Evolutionary conservation across 2,329 filamentous ascomycete genomes (phyloP).

Genomic region (Aspergillus sp.): DNA sequence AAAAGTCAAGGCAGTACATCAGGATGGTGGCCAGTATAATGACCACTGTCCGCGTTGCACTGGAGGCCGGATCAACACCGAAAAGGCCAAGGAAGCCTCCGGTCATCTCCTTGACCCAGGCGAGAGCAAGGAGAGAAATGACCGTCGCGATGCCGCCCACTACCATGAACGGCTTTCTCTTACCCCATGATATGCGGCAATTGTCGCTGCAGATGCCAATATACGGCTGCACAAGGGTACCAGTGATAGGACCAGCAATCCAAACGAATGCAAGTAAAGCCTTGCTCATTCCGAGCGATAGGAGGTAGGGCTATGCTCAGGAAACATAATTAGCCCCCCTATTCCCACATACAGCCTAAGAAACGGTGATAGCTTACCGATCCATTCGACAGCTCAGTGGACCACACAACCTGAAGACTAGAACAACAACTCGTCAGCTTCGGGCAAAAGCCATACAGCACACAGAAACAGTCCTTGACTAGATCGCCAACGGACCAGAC

Average conservation of each 20-base stretch:
- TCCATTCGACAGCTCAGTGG: slow-evolving; percentile 89
- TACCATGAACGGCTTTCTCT: slow-evolving; percentile 79
- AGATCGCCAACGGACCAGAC: not conserved
- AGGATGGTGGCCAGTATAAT: slow-evolving; percentile 81
- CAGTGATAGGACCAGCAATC: slow-evolving; percentile 79
- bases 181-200: slow-evolving; percentile 73
- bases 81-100: slow-evolving; percentile 68
- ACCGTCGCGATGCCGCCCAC: slow-evolving; percentile 69
- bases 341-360: not conserved
- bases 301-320: slow-evolving; percentile 63
- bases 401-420: slow-evolving; percentile 90
- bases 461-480: not conserved
- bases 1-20: slow-evolving; percentile 89
- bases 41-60: slow-evolving; percentile 64
- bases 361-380: slow-evolving; percentile 55
- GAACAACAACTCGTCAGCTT: slow-evolving; percentile 13
- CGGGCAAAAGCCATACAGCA: not conserved
- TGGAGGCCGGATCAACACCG: slow-evolving; percentile 66
- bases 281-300: slow-evolving; percentile 81
- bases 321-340: not conserved
- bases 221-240: slow-evolving; percentile 78
- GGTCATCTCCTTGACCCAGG: slow-evolving; percentile 74
- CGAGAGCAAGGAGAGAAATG: slow-evolving; percentile 67
- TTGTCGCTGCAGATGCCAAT: slow-evolving; percentile 80
- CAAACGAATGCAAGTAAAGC: slow-evolving; percentile 80